Conservation (phyloP, 2,329 filamentous ascomycete genomes). For the Arthrobotrys entomopaga region DNA sequence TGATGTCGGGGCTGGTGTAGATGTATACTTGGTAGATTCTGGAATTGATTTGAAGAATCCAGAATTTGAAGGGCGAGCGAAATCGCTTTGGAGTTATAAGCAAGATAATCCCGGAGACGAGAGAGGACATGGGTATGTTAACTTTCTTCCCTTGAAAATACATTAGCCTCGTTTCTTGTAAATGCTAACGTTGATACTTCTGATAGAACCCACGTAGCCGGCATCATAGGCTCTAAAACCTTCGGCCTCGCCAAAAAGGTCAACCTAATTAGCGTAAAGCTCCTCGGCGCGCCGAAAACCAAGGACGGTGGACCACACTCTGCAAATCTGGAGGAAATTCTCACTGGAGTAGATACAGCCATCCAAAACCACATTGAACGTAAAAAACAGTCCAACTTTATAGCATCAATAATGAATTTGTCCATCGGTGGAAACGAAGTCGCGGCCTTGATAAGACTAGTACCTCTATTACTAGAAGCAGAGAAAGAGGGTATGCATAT, state of each 20-base stretch:
- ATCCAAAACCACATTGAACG: neutral
- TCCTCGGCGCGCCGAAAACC: neutral
- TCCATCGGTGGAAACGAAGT: neutral
- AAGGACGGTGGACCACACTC: too few species aligned
- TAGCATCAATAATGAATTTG: constrained; percentile 14
- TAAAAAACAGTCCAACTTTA: neutral
- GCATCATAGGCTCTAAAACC: constrained; percentile 10
- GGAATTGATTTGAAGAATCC: constrained; percentile 5
- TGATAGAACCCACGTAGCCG: constrained; percentile 13
- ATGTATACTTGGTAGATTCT: constrained; percentile 16
- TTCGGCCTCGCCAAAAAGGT: constrained; percentile 14
- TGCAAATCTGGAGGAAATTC: neutral
- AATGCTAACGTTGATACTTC: neutral
- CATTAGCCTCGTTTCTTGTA: neutral
- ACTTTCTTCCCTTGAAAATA: neutral
- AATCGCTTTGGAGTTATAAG: neutral
- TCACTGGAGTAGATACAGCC: neutral
- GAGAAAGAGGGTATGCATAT: constrained; percentile 13
- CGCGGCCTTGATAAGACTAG: neutral
- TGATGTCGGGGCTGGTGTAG: constrained; percentile 3
- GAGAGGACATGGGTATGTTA: constrained; percentile 18
- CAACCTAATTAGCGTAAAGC: neutral
- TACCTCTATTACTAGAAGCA: neutral
- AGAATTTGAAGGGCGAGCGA: constrained; percentile 4
- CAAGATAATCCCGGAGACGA: neutral